phyloP scores from a whole-genome alignment of 306 rosid species.

The Prunus mongolica region DNA sequence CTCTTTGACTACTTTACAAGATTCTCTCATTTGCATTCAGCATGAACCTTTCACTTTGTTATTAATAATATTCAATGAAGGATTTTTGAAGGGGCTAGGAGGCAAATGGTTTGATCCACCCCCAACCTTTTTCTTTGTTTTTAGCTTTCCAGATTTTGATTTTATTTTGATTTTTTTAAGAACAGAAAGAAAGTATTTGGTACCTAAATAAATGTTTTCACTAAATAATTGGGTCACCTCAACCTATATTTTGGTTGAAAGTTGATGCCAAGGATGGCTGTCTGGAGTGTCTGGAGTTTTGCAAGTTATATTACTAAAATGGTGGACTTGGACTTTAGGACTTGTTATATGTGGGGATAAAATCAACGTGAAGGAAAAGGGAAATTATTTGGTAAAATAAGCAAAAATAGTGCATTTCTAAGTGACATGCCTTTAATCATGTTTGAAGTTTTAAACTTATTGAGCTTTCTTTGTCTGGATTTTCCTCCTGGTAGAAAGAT shows the following conservation, averaged over 20 bases:
- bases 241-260: background rate
- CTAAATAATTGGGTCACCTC: background rate
- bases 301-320: background rate
- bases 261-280: background rate
- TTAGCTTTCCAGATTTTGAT: background rate
- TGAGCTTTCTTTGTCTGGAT: background rate
- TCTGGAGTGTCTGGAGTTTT: background rate
- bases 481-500: background rate
- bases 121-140: background rate
- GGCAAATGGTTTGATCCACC: background rate
- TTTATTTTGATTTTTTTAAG: background rate
- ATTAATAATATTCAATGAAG: background rate
- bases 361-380: background rate
- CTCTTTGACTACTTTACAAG: background rate
- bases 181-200: background rate
- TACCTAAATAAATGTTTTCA: background rate
- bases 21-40: background rate
- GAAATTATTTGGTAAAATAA: background rate
- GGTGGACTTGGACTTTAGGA: background rate
- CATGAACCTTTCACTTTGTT: background rate
- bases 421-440: background rate
- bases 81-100: background rate
- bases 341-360: background rate
- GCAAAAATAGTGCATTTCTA: background rate
- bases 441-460: background rate